Evolutionary conservation across 176 grass and related monocot genomes (phyloP).

Genomic region (Echinochloa phyllopogon): DNA sequence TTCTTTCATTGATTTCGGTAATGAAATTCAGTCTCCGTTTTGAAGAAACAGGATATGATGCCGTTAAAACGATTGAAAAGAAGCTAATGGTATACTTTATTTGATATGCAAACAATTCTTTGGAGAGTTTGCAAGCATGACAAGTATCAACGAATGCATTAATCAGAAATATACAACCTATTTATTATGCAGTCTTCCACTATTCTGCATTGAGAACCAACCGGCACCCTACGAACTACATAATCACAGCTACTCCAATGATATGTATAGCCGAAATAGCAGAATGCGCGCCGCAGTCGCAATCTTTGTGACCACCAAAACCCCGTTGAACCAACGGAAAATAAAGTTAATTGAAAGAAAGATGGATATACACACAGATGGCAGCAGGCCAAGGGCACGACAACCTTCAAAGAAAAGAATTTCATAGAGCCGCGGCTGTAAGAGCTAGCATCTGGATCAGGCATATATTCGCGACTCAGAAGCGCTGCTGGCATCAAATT

Average conservation of each 20-base stretch:
- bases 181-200: constrained; percentile 52
- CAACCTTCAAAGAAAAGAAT: constrained; percentile 30
- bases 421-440: constrained; percentile 18
- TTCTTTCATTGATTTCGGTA: not conserved
- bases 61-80: not conserved
- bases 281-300: constrained; percentile 35
- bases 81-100: not conserved
- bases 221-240: constrained; percentile 47
- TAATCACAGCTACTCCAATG: constrained; percentile 61
- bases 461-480: not conserved
- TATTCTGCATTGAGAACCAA: constrained; percentile 35
- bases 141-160: constrained; percentile 1
- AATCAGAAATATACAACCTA: constrained; percentile 41
- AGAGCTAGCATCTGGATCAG: not conserved
- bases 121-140: not conserved
- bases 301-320: constrained; percentile 45
- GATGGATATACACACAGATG: constrained; percentile 59
- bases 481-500: not conserved
- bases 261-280: constrained; percentile 45
- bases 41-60: not conserved
- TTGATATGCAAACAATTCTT: constrained; percentile 24
- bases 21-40: not conserved
- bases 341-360: not conserved
- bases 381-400: constrained; percentile 32
- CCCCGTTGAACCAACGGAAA: constrained; percentile 23